These are phyloP conservation scores for Beauveria medogensis DNA, from an alignment of 2,329 filamentous ascomycete species.

Conservation along the genomic window DNA sequence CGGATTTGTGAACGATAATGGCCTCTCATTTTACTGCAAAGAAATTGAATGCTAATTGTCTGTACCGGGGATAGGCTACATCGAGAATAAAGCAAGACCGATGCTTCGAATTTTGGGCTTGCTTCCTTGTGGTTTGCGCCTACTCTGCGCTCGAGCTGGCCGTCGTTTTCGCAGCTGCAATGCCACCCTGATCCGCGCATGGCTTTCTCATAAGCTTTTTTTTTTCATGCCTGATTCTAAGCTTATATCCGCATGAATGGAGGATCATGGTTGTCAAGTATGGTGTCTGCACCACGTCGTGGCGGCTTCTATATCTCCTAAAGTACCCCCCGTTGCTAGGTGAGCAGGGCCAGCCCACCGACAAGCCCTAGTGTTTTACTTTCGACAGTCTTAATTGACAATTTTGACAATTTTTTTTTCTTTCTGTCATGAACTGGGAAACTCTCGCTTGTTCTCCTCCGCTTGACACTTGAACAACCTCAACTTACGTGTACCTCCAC, in stretches of 20 bases:
- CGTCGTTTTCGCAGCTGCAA: not conserved
- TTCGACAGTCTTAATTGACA: no score
- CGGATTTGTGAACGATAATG: not conserved
- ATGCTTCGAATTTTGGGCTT: not conserved
- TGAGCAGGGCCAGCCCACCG: no score
- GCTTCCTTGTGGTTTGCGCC: conserved; percentile 5
- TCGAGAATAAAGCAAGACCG: not conserved
- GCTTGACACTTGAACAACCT: no score
- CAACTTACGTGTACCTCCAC: no score
- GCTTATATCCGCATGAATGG: not conserved
- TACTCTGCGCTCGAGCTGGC: not conserved
- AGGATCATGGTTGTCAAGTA: not conserved
- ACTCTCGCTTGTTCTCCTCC: no score
- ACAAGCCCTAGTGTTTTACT: no score
- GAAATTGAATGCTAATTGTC: no score
- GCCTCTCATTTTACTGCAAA: not conserved
- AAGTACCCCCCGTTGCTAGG: not conserved
- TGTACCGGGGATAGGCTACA: not conserved
- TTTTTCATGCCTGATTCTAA: not conserved
- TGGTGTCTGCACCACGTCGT: not conserved
- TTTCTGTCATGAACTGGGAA: no score
- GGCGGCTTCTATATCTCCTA: not conserved
- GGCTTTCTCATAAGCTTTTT: not conserved
- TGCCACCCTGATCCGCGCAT: not conserved
- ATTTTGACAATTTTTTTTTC: no score